Conservation (phyloP, 176 grass and related monocot species). For the Oryza punctata region DNA sequence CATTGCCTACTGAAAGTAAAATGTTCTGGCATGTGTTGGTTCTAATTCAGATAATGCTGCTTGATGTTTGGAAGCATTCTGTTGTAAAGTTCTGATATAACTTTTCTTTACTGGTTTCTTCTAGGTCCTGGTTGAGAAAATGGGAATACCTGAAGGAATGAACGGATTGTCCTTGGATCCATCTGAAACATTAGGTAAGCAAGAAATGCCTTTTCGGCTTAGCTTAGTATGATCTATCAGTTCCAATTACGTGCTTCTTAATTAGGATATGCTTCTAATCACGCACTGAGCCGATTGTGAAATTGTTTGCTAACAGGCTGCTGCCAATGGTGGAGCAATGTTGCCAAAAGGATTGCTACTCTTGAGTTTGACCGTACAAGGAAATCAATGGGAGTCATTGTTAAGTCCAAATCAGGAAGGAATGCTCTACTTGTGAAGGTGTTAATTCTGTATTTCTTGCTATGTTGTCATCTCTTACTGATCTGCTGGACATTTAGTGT, state of each 20-base stretch:
- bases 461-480: constrained; percentile 6
- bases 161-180: constrained; percentile 48
- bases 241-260: not conserved
- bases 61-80: constrained; percentile 9
- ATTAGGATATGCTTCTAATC: not conserved
- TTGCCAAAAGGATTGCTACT: constrained; percentile 75
- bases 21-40: constrained; percentile 14
- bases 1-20: not conserved
- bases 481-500: not conserved
- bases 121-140: constrained; percentile 93
- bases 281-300: constrained; percentile 7
- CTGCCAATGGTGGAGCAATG: constrained; percentile 75
- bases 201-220: not conserved
- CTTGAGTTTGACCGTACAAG: constrained; percentile 83
- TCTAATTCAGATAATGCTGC: constrained; percentile 4
- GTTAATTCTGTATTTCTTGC: not conserved
- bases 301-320: constrained; percentile 53
- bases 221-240: not conserved
- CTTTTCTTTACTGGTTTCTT: constrained; percentile 40
- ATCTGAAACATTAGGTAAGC: constrained; percentile 64
- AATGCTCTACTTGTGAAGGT: constrained; percentile 93
- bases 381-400: constrained; percentile 93
- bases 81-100: constrained; percentile 3
- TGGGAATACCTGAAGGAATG: constrained; percentile 71
- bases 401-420: constrained; percentile 63